Conservation (phyloP, 768 basidiomycete species). For the Xerocomellus intermedius region DNA sequence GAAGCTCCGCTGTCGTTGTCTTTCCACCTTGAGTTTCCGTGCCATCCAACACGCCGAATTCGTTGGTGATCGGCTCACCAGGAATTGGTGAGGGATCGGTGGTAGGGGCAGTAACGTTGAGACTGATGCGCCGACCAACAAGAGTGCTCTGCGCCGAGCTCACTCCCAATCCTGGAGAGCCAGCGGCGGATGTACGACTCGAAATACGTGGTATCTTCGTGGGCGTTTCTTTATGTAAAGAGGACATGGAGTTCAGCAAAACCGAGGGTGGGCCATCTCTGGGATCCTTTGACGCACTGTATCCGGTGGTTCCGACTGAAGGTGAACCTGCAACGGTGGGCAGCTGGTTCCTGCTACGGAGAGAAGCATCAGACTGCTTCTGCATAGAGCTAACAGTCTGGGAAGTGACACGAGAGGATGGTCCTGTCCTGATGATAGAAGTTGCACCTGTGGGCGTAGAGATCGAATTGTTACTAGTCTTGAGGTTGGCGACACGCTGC, state of each 20-base stretch:
- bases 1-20: slow-evolving; percentile 32
- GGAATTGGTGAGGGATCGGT: slow-evolving; percentile 62
- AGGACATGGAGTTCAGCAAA: slow-evolving; percentile 48
- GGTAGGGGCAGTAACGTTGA: slow-evolving; percentile 57
- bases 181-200: slow-evolving; percentile 73
- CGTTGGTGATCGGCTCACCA: slow-evolving; percentile 50
- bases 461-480: slow-evolving; percentile 48
- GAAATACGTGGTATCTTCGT: slow-evolving; percentile 93
- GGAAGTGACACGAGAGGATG: slow-evolving; percentile 66
- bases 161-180: slow-evolving; percentile 67
- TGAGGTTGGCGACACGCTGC: slow-evolving; percentile 81
- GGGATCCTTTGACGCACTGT: slow-evolving; percentile 50
- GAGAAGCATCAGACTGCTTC: slow-evolving; percentile 80
- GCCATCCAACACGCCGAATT: slow-evolving; percentile 80
- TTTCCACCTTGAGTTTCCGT: slow-evolving; percentile 50
- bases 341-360: slow-evolving; percentile 71
- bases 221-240: slow-evolving; percentile 76
- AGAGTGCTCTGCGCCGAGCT: slow-evolving; percentile 50
- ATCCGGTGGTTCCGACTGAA: slow-evolving; percentile 68
- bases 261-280: slow-evolving; percentile 58
- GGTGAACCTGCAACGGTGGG: slow-evolving; percentile 95
- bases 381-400: slow-evolving; percentile 87
- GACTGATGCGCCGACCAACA: slow-evolving; percentile 64
- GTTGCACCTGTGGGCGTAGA: slow-evolving; percentile 41
- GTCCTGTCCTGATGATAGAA: slow-evolving; percentile 41